These are phyloP conservation scores for Phymatotrichopsis omnivora DNA, from an alignment of 2,329 filamentous ascomycete species.

Conservation along the genomic window DNA sequence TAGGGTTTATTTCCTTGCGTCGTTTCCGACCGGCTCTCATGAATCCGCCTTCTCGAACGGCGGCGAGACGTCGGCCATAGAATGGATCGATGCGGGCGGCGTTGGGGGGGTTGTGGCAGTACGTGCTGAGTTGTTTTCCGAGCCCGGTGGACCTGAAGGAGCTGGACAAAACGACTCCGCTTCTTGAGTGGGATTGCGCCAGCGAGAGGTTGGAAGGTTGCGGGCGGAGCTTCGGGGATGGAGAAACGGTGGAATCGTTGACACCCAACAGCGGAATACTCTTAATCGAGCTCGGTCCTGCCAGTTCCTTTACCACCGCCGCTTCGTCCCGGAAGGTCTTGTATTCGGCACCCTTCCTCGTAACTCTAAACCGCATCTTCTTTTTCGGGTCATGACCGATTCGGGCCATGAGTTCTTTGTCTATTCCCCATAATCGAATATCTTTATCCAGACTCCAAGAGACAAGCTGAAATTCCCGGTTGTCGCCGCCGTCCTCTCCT, in stretches of 20 bases:
- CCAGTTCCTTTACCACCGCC: slow-evolving; percentile 33
- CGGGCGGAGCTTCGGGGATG: slow-evolving; percentile 11
- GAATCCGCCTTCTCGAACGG: slow-evolving; percentile 36
- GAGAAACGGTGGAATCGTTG: slow-evolving; percentile 5
- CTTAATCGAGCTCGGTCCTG: slow-evolving; percentile 1
- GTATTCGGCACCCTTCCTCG: slow-evolving; percentile 74
- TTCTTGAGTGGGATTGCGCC: slow-evolving; percentile 7
- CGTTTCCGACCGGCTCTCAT: slow-evolving; percentile 41
- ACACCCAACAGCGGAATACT: slow-evolving; percentile 18
- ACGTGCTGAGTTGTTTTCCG: slow-evolving; percentile 20
- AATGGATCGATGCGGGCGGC: too few species aligned
- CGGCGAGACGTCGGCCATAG: too few species aligned
- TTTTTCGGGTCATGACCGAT: slow-evolving; percentile 31
- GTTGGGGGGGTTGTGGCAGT: too few species aligned
- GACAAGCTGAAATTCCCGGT: slow-evolving; percentile 84
- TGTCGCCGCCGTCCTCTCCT: slow-evolving; percentile 57
- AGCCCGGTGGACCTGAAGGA: slow-evolving; percentile 14
- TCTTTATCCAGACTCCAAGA: slow-evolving; percentile 86
- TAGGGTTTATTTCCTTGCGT: slow-evolving; percentile 46
- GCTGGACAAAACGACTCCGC: slow-evolving; percentile 15
- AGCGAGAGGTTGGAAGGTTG: slow-evolving; percentile 14
- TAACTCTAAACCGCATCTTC: slow-evolving; percentile 42
- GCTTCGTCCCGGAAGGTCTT: slow-evolving; percentile 72
- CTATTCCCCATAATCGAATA: slow-evolving; percentile 59
- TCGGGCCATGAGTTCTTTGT: slow-evolving; percentile 28